Evolutionary conservation across 2,329 filamentous ascomycete genomes (phyloP).

Genomic region (Ceratocystis ficicola): DNA sequence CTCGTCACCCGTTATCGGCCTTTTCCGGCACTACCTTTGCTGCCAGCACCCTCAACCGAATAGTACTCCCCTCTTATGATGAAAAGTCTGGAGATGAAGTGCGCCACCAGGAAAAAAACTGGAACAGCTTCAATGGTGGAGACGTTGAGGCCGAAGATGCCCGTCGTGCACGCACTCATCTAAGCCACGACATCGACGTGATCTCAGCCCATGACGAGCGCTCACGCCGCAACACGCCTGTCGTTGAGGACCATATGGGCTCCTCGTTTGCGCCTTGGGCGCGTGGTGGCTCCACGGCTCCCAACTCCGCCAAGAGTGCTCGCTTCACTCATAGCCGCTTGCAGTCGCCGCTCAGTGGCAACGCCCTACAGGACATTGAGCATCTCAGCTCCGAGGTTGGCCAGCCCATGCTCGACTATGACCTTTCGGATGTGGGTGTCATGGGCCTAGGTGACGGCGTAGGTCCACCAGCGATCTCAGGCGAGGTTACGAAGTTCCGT

Average conservation of each 20-base stretch:
- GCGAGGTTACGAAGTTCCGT: slow-evolving; percentile 3
- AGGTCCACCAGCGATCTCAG: slow-evolving; percentile 2
- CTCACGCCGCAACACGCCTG: slow-evolving; percentile 34
- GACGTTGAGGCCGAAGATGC: slow-evolving; percentile 7
- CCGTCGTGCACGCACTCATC: neutral
- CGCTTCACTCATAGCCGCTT: slow-evolving; percentile 26
- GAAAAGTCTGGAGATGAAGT: neutral
- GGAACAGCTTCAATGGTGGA: neutral
- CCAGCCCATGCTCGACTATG: slow-evolving; percentile 5
- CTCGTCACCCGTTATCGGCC: slow-evolving; percentile 34
- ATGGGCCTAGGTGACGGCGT: neutral
- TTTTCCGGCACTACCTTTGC: slow-evolving; percentile 37
- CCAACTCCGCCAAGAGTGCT: slow-evolving; percentile 36
- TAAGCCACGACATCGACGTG: slow-evolving; percentile 52
- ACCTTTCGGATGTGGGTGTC: slow-evolving; percentile 6
- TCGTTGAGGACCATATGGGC: slow-evolving; percentile 54
- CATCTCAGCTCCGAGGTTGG: slow-evolving; percentile 16
- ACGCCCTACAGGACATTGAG: slow-evolving; percentile 17
- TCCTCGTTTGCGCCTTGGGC: slow-evolving; percentile 44
- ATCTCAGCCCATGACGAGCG: slow-evolving; percentile 15
- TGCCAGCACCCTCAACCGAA: neutral
- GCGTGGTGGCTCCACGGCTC: slow-evolving; percentile 35
- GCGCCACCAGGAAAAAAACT: neutral
- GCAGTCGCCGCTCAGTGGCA: slow-evolving; percentile 22
- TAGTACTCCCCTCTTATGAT: neutral